Conservation (phyloP, 139 green algal species). For the Ulvella scutata region DNA sequence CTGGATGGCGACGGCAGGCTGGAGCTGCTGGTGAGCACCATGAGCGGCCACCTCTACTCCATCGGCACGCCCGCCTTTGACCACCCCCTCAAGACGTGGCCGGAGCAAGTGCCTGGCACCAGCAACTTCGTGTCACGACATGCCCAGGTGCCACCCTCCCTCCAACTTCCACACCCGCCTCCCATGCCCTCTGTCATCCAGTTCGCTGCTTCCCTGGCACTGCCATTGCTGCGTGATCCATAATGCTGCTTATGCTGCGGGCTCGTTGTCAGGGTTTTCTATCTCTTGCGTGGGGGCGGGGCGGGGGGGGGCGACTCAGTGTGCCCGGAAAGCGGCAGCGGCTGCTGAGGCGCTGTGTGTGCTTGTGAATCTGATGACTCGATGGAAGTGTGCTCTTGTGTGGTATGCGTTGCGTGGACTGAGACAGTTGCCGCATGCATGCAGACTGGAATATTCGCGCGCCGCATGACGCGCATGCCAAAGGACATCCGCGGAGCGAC, state of each 20-base stretch:
- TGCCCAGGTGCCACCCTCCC: neutral
- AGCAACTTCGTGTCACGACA: neutral
- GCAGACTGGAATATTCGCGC: neutral
- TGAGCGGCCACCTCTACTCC: slow-evolving; percentile 87
- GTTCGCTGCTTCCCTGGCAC: neutral
- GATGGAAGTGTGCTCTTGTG: too few relatives aligned
- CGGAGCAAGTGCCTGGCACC: slow-evolving; percentile 19
- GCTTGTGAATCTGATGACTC: too few relatives aligned
- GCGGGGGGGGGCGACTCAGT: too few relatives aligned
- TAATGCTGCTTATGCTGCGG: too few relatives aligned
- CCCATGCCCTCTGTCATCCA: too few relatives aligned
- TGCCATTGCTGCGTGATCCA: neutral
- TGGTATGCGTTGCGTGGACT: too few relatives aligned
- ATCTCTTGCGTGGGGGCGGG: too few relatives aligned
- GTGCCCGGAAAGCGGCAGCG: too few relatives aligned
- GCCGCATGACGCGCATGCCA: neutral
- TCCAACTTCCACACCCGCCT: neutral
- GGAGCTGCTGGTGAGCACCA: slow-evolving; percentile 83
- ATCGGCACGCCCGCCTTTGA: slow-evolving; percentile 55
- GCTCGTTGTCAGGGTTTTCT: too few relatives aligned
- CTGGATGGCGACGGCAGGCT: slow-evolving; percentile 55
- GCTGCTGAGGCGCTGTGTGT: too few relatives aligned
- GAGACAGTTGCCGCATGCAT: too few relatives aligned
- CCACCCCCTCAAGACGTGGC: slow-evolving; percentile 65
- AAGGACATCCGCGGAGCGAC: neutral